Conservation (phyloP, 306 rosid species). For the Inga leiocalycina region DNA sequence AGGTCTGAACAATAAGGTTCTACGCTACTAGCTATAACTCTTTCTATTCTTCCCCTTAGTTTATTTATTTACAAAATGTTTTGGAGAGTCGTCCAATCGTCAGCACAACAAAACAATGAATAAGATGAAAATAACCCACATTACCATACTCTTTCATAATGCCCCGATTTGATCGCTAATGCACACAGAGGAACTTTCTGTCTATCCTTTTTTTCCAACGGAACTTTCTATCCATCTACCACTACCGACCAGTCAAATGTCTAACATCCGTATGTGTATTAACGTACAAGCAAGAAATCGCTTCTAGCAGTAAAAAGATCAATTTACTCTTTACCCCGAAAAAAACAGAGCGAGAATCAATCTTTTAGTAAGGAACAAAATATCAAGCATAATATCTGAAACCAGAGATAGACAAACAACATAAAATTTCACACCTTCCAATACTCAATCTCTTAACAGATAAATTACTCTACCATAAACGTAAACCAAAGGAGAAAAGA, state of each 20-base stretch:
- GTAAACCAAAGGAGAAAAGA: not conserved
- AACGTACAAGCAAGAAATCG: not conserved
- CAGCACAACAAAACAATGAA: not conserved
- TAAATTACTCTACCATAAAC: not conserved
- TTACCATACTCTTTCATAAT: not conserved
- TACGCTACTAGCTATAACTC: not conserved
- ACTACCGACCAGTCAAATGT: not conserved
- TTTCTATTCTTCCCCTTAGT: not conserved
- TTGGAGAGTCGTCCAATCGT: no score
- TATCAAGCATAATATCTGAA: not conserved
- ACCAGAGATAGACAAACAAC: not conserved
- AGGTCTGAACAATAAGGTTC: not conserved
- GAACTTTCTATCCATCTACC: not conserved
- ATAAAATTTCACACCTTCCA: not conserved
- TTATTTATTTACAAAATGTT: not conserved
- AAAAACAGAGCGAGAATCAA: not conserved
- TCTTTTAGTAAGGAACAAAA: not conserved
- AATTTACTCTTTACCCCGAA: not conserved
- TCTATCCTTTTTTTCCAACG: no score
- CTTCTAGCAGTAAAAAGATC: not conserved
- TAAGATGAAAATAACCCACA: not conserved
- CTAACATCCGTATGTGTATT: not conserved
- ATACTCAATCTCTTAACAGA: not conserved
- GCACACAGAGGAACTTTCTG: not conserved
- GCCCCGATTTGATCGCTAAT: not conserved